Evolutionary conservation across 495 filamentous ascomycete genomes (phyloP).

Genomic region (Daldinia concentrica): DNA sequence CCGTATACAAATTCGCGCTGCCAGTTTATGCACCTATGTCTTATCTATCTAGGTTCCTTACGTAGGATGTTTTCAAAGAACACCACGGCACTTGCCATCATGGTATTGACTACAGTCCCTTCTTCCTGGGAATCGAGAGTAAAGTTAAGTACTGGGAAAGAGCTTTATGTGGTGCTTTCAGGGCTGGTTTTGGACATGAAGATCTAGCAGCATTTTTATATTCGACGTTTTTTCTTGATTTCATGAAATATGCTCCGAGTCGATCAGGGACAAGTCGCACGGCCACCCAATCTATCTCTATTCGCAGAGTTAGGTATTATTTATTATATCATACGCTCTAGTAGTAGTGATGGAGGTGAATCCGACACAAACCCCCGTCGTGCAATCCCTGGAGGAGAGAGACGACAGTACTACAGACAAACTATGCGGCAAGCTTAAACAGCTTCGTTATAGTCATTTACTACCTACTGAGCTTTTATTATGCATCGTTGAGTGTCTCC

Average conservation of each 20-base stretch:
- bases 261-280: background rate
- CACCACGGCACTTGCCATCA: background rate
- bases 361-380: background rate
- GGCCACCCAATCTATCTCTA: background rate
- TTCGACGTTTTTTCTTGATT: background rate
- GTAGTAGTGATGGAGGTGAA: background rate
- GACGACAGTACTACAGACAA: background rate
- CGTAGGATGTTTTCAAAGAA: background rate
- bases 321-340: background rate
- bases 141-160: background rate
- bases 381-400: background rate
- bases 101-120: background rate
- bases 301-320: background rate
- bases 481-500: background rate
- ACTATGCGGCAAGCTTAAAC: no score
- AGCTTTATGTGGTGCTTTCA: background rate
- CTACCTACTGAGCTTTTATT: slow-evolving; percentile 13
- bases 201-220: background rate
- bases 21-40: no score
- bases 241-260: background rate
- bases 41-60: no score
- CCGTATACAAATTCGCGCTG: background rate
- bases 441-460: background rate
- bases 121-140: background rate
- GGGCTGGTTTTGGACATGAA: background rate